These are phyloP conservation scores for Stylosanthes scabra DNA, from an alignment of 331 rosid genomes.

Conservation along the genomic window DNA sequence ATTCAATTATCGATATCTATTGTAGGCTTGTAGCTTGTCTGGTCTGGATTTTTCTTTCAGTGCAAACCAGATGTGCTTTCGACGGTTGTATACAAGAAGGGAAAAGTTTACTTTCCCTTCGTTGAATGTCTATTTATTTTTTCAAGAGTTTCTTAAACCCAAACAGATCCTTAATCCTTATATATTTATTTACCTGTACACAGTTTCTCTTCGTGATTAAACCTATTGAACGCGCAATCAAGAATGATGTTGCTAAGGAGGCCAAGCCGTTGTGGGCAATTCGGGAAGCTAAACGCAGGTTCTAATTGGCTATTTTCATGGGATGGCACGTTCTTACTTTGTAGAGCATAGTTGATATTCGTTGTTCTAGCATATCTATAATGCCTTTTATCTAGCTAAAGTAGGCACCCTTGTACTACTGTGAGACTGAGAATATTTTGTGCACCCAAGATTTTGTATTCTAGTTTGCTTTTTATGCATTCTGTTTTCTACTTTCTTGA, in stretches of 20 bases:
- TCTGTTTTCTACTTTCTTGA: neutral
- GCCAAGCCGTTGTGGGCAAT: constrained; percentile 66
- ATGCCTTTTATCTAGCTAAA: neutral
- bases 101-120: neutral
- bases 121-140: neutral
- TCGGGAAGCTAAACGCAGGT: constrained; percentile 38
- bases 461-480: neutral
- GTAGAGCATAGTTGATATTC: neutral
- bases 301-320: constrained; percentile 1
- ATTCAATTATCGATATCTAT: neutral
- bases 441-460: constrained; percentile 6
- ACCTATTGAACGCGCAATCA: constrained; percentile 68
- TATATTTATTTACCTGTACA: constrained; percentile 26
- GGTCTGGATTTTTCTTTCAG: neutral
- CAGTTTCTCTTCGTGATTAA: constrained; percentile 67
- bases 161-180: neutral
- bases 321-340: neutral
- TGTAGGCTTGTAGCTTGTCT: neutral
- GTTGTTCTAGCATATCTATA: neutral
- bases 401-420: neutral
- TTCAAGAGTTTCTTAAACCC: neutral
- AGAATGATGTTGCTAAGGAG: constrained; percentile 60
- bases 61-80: neutral
- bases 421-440: neutral
- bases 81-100: neutral